Base-by-base conservation (phyloP, 805 yeast species). In the Kodamaea fukazawae region DNA sequence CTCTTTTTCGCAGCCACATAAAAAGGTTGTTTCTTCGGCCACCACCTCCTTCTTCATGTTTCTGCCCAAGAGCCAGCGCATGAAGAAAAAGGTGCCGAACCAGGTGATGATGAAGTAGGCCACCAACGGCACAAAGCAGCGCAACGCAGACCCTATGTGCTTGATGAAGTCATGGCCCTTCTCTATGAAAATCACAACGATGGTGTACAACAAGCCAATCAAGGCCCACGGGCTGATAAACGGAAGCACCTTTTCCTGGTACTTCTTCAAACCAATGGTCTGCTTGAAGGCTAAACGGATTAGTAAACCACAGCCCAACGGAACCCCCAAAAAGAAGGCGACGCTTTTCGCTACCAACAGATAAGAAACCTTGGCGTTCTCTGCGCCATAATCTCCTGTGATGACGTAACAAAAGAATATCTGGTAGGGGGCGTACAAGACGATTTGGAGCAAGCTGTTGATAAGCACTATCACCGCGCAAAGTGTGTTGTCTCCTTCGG, bases 391-490 rank as follows among this genome's bases (percentile, higher is more conserved):
- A n/a, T 45, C 47, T 7, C 61, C 61, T 2, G 55, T 47, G n/a
- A 76, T 65, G 4, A 67, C 67, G 43, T 73, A 65, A 41, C 76
- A 66, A 48, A 70, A 73, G 35, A 76, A 65, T 23, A 73, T 53
- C 40, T 73, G 70, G 41, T 69, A 65, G 6, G 83, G 82, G 3
- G 80, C 80, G 54, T 70, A 76, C 14, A 78, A 60, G 0, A 71
- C 61, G 34, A 78, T 61, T 51, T 78, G 83, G 27, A 78, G 49
- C 14, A 76, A 28, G 37, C 78, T 70, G 55, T 78, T 78, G 32
- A 75, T 51, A 5, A 75, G 57, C 2, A 78, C 81, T n/a, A 78
- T 48, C 6, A 75, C 48, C 3, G 77, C 79, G 55, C 83, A 78
- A 31, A 75, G 53, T 29, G 64, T 65, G 33, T 58, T 56, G 49